Evolutionary conservation across 1,284 basidiomycete genomes (phyloP), one percentile per base, ranked within the genome.

Genomic region (Coriolopsis trogii): DNA sequence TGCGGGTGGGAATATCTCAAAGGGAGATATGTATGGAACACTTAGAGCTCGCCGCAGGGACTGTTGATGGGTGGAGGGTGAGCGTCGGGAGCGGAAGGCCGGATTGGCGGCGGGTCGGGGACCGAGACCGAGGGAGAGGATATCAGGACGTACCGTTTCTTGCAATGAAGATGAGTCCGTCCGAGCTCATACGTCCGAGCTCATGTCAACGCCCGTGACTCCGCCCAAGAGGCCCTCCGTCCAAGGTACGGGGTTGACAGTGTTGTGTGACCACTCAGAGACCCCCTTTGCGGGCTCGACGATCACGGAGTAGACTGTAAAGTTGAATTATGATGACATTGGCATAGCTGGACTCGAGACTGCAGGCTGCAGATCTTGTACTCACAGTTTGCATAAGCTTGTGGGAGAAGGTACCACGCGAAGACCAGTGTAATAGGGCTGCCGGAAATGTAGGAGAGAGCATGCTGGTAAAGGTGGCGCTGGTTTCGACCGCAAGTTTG

Each of bases 161-260:
- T 18, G 89, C 89, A 21, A 87, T 72, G 38, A 80, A 75, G 38
- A 75, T 77, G 20, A 90, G 70, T 1, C 88, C 88, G 37, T 81
- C 78, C 37, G 68, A 41, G 56, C 67, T 74, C 47, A 90, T 69
- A 47, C 85, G 71, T 12, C 81, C 76, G 63, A 91, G 71, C 70
- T 91, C 87, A 91, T 68, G 61, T 91, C 88, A 53, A 90, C 83
- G n/a, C 67, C 69, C 9, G 71, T 55, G 36, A 91, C 68, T 3
- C 79, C 82, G 55, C 89, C 86, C 10, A 74, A 58, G 6, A 82
- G 69, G 6, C 85, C 87, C 62, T 88, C 85, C 33, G 67, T 65
- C 88, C 88, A 91, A 6, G 75, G 65, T n/a, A 88, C 63, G 6
- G 76, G 70, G 62, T 83, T 84, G 0, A 79, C 68, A 16, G 73